Percentiles rank a stretch among this genome's conserved stretches.
These are phyloP conservation scores for Mesembryanthemum crystallinum DNA, from an alignment of 148 eudicot species.

Conservation along the genomic window DNA sequence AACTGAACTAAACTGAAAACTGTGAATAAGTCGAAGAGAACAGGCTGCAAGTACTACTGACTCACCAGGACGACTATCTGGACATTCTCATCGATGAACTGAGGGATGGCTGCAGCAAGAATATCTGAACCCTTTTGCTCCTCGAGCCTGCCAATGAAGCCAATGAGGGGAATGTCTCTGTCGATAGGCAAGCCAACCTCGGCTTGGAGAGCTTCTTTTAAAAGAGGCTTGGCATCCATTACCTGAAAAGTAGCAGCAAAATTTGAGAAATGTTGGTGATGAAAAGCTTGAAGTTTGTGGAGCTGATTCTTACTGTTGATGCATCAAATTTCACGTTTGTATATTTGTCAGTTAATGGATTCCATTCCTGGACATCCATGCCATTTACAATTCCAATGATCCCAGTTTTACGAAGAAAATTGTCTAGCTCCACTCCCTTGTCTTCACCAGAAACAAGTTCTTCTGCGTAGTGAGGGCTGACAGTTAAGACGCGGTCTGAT, in stretches of 20 bases:
- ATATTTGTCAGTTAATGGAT: slow-evolving; percentile 71
- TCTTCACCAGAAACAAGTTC: slow-evolving; percentile 62
- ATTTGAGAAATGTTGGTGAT: background rate
- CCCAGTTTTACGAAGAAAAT: slow-evolving; percentile 40
- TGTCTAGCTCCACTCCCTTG: slow-evolving; percentile 80
- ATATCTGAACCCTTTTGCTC: slow-evolving; percentile 98
- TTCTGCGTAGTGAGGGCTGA: slow-evolving; percentile 84
- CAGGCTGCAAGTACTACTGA: background rate
- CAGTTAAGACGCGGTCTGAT: slow-evolving; percentile 71
- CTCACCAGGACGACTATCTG: slow-evolving; percentile 88
- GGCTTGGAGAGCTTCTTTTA: slow-evolving; percentile 88
- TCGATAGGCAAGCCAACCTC: slow-evolving; percentile 84
- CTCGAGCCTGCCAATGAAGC: slow-evolving; percentile 96
- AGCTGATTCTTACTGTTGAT: slow-evolving; percentile 52
- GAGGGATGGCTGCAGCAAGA: slow-evolving; percentile 67
- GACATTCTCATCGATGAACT: slow-evolving; percentile 60
- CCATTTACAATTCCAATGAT: slow-evolving; percentile 80
- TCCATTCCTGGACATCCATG: slow-evolving; percentile 93
- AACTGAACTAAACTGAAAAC: too few species aligned
- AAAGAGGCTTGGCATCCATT: slow-evolving; percentile 71
- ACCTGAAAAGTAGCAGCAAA: slow-evolving; percentile 44
- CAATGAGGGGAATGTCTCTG: slow-evolving; percentile 69
- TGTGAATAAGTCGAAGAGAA: too few species aligned
- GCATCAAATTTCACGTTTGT: slow-evolving; percentile 56
- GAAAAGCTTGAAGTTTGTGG: background rate